Base-by-base conservation (phyloP, 116 monocot genomes). In the Trichopus zeylanicus region DNA sequence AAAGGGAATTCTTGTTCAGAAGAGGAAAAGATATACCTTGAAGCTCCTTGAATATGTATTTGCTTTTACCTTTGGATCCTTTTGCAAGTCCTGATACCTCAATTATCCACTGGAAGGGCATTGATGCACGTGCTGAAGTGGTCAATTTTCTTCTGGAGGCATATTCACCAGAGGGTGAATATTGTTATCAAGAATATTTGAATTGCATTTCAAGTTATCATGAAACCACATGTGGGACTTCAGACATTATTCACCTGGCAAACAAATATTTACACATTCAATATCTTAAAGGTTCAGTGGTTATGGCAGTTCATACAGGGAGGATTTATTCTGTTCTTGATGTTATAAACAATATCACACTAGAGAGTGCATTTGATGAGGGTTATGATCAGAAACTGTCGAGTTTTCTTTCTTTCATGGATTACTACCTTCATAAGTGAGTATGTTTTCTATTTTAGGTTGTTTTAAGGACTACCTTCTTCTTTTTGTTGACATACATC, bases 281-380 rank as follows among this genome's bases (percentile, higher is more conserved):
- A 61, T 16, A 77, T 63, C 69, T 77, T 68, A 81, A 16, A 53
- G 15, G 12, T 26, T 53, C 26, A 28, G 49, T 95, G 12, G 95
- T 95, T 51, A 30, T 95, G 56, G 90, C 84, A 25, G 54, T 87
- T 27, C 95, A 95, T 67, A 86, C 95, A 22, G 95, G 90, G 28
- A 95, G 73, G 54, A 69, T 95, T 18, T 95, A 95, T 71, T 74
- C 76, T 63, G 62, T 81, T 53, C 48, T 90, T 66, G 75, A 84
- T 56, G 68, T 78, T 15, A 26, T 70, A 26, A 16, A 26, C 31
- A 67, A 53, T 65, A 74, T 56, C 39, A 62, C 67, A 59, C 68
- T 81, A 24, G 51, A 77, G 31, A 87, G 81, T 75, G 68, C 78
- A 42, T 97, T 97, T 69, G 95, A 97, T 53, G 81, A 59, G 35